These are phyloP conservation scores for Yarrowia galli DNA, from an alignment of 1,139 yeast species.

Conservation along the genomic window DNA sequence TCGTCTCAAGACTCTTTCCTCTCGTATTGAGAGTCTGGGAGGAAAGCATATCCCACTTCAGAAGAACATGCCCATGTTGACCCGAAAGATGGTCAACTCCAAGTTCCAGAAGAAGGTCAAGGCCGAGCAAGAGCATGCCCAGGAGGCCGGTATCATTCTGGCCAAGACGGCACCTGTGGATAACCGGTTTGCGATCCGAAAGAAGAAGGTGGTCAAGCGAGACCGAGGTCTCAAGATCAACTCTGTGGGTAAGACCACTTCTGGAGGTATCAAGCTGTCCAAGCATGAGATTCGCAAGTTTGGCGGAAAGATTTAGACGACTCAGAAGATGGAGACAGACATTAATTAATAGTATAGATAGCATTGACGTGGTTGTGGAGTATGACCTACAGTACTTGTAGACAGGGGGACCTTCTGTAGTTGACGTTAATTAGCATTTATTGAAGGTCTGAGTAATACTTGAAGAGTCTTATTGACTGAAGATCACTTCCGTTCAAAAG, in stretches of 20 bases:
- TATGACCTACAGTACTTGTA: too few relatives aligned
- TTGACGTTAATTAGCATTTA: too few relatives aligned
- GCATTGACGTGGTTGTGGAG: too few relatives aligned
- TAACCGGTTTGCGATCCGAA: slow-evolving; percentile 38
- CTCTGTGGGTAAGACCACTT: slow-evolving; percentile 76
- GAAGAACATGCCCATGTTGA: slow-evolving; percentile 86
- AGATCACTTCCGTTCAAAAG: too few relatives aligned
- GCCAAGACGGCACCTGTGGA: slow-evolving; percentile 57
- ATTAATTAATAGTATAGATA: too few relatives aligned
- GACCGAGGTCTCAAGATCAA: slow-evolving; percentile 82
- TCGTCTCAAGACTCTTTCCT: slow-evolving; percentile 73
- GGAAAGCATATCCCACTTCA: slow-evolving; percentile 53
- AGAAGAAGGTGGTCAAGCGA: slow-evolving; percentile 53
- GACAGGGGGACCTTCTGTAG: too few relatives aligned
- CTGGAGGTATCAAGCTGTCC: slow-evolving; percentile 34
- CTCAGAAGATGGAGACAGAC: too few relatives aligned
- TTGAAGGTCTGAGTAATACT: too few relatives aligned
- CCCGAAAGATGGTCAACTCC: slow-evolving; percentile 81
- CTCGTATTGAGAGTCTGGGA: slow-evolving; percentile 63
- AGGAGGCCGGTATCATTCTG: slow-evolving; percentile 85
- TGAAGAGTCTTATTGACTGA: too few relatives aligned
- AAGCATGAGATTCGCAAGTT: slow-evolving; percentile 35
- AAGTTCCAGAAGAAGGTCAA: slow-evolving; percentile 61
- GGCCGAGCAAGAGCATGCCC: slow-evolving; percentile 76
- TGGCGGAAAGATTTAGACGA: slow-evolving; percentile 26